phyloP scores from a whole-genome alignment of 2,329 filamentous ascomycete species.

The Colletotrichum theobromicola region DNA sequence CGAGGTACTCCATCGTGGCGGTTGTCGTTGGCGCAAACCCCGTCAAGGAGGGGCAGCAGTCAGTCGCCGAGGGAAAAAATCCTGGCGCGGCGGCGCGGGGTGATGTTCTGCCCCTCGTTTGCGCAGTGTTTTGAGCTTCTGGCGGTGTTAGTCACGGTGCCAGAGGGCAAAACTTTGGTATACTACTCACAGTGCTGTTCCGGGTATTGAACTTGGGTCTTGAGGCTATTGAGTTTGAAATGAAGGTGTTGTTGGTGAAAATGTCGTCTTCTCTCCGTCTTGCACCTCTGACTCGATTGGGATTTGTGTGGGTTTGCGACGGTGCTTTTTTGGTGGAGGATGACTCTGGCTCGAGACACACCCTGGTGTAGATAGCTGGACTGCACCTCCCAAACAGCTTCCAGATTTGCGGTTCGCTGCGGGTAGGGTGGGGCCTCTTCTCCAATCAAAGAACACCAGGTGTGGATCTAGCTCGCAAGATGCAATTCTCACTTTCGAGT shows the following conservation, averaged over 20 bases:
- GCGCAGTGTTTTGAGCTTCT: not conserved
- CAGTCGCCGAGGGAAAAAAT: not conserved
- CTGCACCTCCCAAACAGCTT: not conserved
- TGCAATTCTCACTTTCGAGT: constrained; percentile 7
- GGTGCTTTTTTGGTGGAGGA: not conserved
- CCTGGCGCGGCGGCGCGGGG: not conserved
- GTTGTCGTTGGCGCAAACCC: not conserved
- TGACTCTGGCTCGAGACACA: not conserved
- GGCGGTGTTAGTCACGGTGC: fast-evolving
- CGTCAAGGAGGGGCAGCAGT: not conserved
- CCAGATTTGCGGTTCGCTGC: not conserved
- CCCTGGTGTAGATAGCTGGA: not conserved
- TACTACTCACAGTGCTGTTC: not conserved
- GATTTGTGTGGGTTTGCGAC: not conserved
- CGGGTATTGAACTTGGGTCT: fast-evolving
- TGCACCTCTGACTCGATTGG: constrained; percentile 8
- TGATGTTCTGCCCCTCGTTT: constrained; percentile 18
- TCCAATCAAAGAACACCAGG: not conserved
- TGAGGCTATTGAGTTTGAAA: not conserved
- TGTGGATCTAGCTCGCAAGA: not conserved
- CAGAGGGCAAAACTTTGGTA: fast-evolving
- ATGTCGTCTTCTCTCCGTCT: not conserved
- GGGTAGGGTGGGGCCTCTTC: not conserved
- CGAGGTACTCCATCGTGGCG: constrained; percentile 73
- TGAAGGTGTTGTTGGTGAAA: not conserved